phyloP scores from a whole-genome alignment of 2,329 filamentous ascomycete species.

The Stagonosporopsis vannaccii region DNA sequence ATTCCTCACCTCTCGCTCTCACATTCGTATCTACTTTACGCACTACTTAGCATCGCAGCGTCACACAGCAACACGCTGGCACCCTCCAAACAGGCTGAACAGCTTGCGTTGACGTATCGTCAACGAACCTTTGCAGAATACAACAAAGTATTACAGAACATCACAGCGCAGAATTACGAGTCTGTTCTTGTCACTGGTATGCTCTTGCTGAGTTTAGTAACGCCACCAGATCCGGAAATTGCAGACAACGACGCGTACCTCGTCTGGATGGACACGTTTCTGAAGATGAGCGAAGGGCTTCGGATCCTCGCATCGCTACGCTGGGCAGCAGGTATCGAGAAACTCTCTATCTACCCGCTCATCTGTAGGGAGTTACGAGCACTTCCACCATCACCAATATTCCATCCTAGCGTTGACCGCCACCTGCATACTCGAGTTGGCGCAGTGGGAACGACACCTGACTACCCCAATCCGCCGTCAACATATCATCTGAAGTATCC shows the following conservation, averaged over 20 bases:
- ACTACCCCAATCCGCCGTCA: constrained; percentile 36
- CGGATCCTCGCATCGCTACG: constrained; percentile 39
- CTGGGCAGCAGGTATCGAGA: constrained; percentile 43
- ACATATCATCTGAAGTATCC: constrained; percentile 27
- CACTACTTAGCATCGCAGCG: constrained; percentile 39
- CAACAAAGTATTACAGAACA: constrained; percentile 35
- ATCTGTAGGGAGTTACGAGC: constrained; percentile 37
- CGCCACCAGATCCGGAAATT: constrained; percentile 18
- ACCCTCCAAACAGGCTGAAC: constrained; percentile 22
- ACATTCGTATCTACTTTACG: constrained; percentile 34
- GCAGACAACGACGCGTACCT: constrained; percentile 24
- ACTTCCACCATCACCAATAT: constrained; percentile 38
- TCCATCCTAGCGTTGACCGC: constrained; percentile 17
- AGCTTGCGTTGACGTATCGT: constrained; percentile 32
- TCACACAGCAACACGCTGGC: constrained; percentile 26
- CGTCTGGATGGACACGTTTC: constrained; percentile 33
- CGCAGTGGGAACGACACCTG: constrained; percentile 27
- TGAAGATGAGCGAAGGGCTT: constrained; percentile 43
- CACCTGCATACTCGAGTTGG: constrained; percentile 21
- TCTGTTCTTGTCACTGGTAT: constrained; percentile 36
- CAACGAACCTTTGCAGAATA: constrained; percentile 39
- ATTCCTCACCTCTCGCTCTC: constrained; percentile 34
- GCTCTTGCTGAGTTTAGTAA: constrained; percentile 33
- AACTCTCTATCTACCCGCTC: constrained; percentile 39
- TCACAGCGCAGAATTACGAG: constrained; percentile 45